Evolutionary conservation across 139 green algal genomes (phyloP), one percentile per base, ranked within the genome.

Genomic region (Coelastrella sp.): DNA sequence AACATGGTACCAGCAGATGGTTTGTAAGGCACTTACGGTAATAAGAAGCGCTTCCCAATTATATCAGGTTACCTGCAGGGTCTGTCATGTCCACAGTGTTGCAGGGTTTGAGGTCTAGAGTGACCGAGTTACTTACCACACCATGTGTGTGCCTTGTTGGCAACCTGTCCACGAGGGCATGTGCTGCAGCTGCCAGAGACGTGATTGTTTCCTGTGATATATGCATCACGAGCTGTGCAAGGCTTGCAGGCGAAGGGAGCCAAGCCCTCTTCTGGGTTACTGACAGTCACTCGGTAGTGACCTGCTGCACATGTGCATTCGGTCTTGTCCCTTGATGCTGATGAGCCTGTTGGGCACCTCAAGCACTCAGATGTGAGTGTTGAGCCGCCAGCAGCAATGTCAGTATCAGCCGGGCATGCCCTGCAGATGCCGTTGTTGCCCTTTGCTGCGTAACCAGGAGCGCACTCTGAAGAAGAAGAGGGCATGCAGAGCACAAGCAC

Each of bases 71-170:
- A 57, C 45, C 45, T 23, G 45, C 45, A 57, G 15, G 45, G 11
- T 57, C 5, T 51, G 66, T 34, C 48, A 53, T 23, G 27, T 13
- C n/a, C n/a, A n/a, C n/a, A n/a, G n/a, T n/a, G n/a, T n/a, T n/a
- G n/a, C n/a, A n/a, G n/a, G n/a, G n/a, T n/a, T n/a, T n/a, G n/a
- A n/a, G n/a, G n/a, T n/a, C n/a, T n/a, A n/a, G n/a, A n/a, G 19
- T 9, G 11, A 32, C 32, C 23, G 37, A 40, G 41, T 11, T 4
- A 76, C 81, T 74, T 75, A 87, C 69, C 69, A 35, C 81, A 87
- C 34, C 21, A 34, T 9, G 81, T 87, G 40, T 86, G 45, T 38
- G 27, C 80, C 35, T 59, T 80, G 67, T 86, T 86, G 37, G 66
- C 66, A 1, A 86, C 66, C 80, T 80, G 51, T 27, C 50, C 67